Evolutionary conservation across 768 basidiomycete species (phyloP), one percentile per base, ranked within the genome.

Genomic region (Clitopilus hobsonii): DNA sequence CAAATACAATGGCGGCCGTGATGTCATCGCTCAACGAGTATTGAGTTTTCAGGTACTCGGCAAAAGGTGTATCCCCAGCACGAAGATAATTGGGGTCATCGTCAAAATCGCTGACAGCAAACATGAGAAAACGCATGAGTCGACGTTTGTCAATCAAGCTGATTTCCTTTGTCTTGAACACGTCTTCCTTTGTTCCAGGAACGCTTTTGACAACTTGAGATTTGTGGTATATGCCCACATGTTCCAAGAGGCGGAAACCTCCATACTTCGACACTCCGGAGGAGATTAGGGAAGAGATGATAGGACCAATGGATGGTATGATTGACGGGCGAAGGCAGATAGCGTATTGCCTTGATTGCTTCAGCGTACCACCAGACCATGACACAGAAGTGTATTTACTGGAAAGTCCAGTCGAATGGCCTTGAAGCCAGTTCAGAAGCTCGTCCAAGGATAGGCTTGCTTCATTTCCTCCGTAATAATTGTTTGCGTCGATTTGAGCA

Each of bases 201-300:
- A 98, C 95, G 50, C 69, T 78, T 61, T 81, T 81, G 52, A 83
- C 65, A 52, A 66, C 67, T 1, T 78, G 72, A 20, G 73, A 70
- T 11, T 71, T 56, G 49, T 82, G 73, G 61, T 84, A 86, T 41
- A 92, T 71, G 32, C 76, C 82, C 16, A 89, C 76, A 22, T 79
- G 81, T 57, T 88, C 91, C 18, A 98, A 73, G 3, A 97, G 77
- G 47, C 89, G 85, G 66, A 94, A 98, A 2, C 86, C 87, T n/a
- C 93, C 91, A 64, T 98, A 98, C 55, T 87, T 85, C 6, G 93
- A 80, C 13, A 98, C 93, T 22, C 92, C 89, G 11, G 91, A 94
- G 0, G 80, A 74, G 8, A 96, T 75, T 2, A 98, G 74, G 1
- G 88, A 81, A 1, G 88, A 80, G 38, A 98, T 91, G 27, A 91